Conservation (phyloP, 1,284 basidiomycete species). For the Cryptococcus sp. region DNA sequence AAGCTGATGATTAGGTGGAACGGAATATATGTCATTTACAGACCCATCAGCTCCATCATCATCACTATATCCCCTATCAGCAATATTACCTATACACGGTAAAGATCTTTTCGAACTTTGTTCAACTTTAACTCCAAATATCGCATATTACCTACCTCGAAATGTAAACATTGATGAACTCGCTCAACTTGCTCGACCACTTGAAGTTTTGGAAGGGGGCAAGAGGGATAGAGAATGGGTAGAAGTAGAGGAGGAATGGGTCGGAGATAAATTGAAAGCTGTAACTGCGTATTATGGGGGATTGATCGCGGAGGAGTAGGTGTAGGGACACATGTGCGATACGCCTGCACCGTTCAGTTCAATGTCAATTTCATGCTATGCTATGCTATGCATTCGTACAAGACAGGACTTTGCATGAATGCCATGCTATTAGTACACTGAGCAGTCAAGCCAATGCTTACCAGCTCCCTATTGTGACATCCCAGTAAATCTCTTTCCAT, state of each 20-base stretch:
- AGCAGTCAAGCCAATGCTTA: neutral
- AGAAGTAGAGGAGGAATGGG: conserved; percentile 54
- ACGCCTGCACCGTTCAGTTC: too few species aligned
- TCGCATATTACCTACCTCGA: conserved; percentile 86
- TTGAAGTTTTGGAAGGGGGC: neutral
- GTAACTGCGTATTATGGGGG: conserved; percentile 53
- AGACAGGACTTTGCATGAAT: neutral
- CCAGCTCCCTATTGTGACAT: conserved; percentile 7
- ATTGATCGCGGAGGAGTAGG: conserved; percentile 29
- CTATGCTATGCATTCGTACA: neutral
- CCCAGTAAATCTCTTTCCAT: conserved; percentile 11
- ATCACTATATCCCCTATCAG: conserved; percentile 60
- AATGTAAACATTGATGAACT: conserved; percentile 75
- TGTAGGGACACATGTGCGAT: neutral
- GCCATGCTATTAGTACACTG: neutral
- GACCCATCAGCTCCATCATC: conserved; percentile 49
- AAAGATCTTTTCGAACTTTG: conserved; percentile 71
- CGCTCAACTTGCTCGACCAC: conserved; percentile 51
- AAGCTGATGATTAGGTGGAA: conserved; percentile 24
- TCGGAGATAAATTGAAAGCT: conserved; percentile 53
- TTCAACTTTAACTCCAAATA: conserved; percentile 62
- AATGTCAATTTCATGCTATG: neutral
- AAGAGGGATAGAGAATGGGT: conserved; percentile 35
- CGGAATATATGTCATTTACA: conserved; percentile 33
- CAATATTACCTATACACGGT: conserved; percentile 75